Evolutionary conservation across 2,329 filamentous ascomycete genomes (phyloP).

Genomic region (Talaromyces sp.): DNA sequence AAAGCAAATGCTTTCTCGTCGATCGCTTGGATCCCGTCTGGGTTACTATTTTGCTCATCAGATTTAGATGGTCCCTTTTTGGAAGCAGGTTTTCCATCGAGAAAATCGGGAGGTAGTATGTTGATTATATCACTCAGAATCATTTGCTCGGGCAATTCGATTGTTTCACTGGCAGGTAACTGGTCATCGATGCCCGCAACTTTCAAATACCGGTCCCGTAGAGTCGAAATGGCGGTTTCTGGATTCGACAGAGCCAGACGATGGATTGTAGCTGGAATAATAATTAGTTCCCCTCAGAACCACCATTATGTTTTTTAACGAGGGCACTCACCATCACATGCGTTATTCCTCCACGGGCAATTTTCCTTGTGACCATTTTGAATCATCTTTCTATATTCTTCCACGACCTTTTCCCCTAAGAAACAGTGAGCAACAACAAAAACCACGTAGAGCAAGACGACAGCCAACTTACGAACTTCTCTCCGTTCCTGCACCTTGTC

Average conservation of each 20-base stretch:
- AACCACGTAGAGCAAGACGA: not conserved
- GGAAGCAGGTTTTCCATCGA: conserved; percentile 12
- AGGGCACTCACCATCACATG: conserved; percentile 69
- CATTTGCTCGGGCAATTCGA: conserved; percentile 28
- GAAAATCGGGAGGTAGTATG: conserved; percentile 25
- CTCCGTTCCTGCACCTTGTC: conserved; percentile 39
- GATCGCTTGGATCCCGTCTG: conserved; percentile 24
- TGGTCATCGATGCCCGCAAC: conserved; percentile 36
- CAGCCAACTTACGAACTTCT: conserved; percentile 37
- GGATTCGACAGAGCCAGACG: conserved; percentile 62
- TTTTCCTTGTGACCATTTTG: conserved; percentile 70
- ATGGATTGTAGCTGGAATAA: conserved; percentile 55
- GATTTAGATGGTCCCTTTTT: not conserved
- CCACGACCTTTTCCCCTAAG: conserved; percentile 62
- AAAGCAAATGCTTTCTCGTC: conserved; percentile 63
- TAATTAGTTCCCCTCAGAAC: not conserved
- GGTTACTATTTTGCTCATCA: not conserved
- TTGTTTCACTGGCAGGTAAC: conserved; percentile 26
- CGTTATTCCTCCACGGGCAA: conserved; percentile 80
- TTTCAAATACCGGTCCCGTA: conserved; percentile 62
- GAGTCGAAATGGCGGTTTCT: conserved; percentile 51
- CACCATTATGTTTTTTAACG: not conserved
- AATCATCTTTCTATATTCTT: conserved; percentile 71
- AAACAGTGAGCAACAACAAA: conserved; percentile 1
- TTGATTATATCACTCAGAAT: conserved; percentile 27